Evolutionary conservation across 2,329 filamentous ascomycete genomes (phyloP).

Genomic region (Cercospora zeina): DNA sequence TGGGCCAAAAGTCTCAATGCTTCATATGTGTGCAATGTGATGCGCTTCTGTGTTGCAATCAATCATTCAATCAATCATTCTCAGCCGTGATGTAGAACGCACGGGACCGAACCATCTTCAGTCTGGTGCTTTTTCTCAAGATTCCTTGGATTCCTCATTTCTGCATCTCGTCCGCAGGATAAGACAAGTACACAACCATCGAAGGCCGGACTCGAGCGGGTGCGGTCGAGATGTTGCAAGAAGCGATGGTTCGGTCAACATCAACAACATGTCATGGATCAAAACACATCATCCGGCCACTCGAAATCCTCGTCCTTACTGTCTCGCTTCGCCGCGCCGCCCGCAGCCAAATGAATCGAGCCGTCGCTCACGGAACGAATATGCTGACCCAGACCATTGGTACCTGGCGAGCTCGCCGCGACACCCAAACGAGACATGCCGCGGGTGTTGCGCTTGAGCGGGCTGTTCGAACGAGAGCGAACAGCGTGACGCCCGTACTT

Average conservation of each 20-base stretch:
- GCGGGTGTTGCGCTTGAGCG: slow-evolving; percentile 30
- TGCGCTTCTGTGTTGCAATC: not conserved
- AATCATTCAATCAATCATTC: too few species aligned
- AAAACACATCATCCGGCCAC: slow-evolving; percentile 24
- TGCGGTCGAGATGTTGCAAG: not conserved
- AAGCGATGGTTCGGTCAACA: not conserved
- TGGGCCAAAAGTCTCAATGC: not conserved
- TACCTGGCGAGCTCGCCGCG: slow-evolving; percentile 29
- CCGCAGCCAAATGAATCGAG: slow-evolving; percentile 19
- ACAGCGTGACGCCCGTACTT: slow-evolving; percentile 28
- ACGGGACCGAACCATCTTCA: too few species aligned
- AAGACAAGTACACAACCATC: not conserved
- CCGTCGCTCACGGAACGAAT: slow-evolving; percentile 18
- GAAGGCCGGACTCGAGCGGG: not conserved
- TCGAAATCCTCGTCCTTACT: slow-evolving; percentile 20
- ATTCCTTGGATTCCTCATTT: too few species aligned
- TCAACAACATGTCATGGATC: not conserved
- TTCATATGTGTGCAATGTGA: not conserved
- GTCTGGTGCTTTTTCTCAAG: too few species aligned
- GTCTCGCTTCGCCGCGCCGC: not conserved
- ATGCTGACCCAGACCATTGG: not conserved
- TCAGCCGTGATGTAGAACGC: too few species aligned
- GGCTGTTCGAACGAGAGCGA: slow-evolving; percentile 33
- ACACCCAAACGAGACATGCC: slow-evolving; percentile 25
- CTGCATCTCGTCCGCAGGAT: not conserved